Evolutionary conservation across 495 filamentous ascomycete genomes (phyloP).

Genomic region (Lepraria neglecta): DNA sequence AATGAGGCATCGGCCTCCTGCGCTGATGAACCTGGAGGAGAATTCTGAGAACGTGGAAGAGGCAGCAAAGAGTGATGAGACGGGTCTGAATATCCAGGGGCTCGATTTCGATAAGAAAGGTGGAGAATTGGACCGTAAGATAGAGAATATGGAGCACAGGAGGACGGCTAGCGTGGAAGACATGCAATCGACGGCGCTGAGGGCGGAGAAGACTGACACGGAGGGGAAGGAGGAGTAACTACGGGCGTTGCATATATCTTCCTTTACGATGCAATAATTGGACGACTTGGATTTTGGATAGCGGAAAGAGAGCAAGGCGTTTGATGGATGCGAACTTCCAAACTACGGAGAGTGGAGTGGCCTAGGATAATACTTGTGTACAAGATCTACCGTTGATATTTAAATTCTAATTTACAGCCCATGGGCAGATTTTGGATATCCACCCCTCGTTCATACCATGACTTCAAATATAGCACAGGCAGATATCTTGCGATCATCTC

Average conservation of each 20-base stretch:
- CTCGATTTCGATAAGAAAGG: constrained; percentile 22
- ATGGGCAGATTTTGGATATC: background rate
- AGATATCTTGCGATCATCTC: background rate
- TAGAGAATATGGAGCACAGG: constrained; percentile 18
- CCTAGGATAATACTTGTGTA: constrained; percentile 1
- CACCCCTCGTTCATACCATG: background rate
- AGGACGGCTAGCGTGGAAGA: constrained; percentile 22
- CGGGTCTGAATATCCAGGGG: constrained; percentile 30
- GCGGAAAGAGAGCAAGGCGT: constrained; percentile 17
- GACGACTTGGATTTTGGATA: constrained; percentile 4
- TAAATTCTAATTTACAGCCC: background rate
- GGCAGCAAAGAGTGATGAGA: constrained; percentile 27
- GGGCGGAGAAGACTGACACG: background rate
- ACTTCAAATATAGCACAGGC: background rate
- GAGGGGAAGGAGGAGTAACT: background rate
- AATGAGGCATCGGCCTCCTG: constrained; percentile 82
- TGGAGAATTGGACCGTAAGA: background rate
- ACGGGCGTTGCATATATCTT: constrained; percentile 15
- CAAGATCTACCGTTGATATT: constrained; percentile 1
- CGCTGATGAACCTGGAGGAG: constrained; percentile 68
- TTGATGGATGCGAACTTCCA: background rate
- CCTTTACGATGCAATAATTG: constrained; percentile 12
- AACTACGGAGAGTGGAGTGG: background rate
- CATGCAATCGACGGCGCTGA: background rate
- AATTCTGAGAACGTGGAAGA: constrained; percentile 35